Conservation (phyloP, 1,284 basidiomycete genomes). For the Tylopilus orsonianus region DNA sequence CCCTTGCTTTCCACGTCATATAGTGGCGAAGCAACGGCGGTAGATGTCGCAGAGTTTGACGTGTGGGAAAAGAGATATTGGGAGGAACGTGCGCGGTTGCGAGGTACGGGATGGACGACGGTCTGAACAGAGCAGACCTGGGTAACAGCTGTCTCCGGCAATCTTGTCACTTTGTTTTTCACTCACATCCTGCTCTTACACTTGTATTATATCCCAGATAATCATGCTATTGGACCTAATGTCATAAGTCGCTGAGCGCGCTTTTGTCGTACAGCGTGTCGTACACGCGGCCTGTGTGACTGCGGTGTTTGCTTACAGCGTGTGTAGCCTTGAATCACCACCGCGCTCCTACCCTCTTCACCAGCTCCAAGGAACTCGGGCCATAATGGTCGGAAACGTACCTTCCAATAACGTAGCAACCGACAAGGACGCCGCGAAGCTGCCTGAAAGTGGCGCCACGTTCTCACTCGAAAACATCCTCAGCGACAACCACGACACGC, state of each 20-base stretch:
- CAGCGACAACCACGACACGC: conserved; percentile 52
- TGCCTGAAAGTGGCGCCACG: conserved; percentile 8
- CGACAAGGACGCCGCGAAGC: conserved; percentile 8
- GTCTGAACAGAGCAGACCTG: conserved; percentile 39
- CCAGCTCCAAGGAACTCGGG: neutral
- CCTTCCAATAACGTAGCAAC: conserved; percentile 15
- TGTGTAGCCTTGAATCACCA: conserved; percentile 10
- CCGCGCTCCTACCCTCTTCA: conserved; percentile 3
- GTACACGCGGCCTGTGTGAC: conserved; percentile 31
- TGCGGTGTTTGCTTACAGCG: conserved; percentile 7
- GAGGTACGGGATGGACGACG: conserved; percentile 49
- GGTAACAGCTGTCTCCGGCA: neutral
- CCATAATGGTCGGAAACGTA: conserved; percentile 23
- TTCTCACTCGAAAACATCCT: conserved; percentile 72
- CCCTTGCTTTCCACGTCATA: conserved; percentile 5
- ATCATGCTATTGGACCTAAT: too few relatives aligned
- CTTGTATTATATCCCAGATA: conserved; percentile 7
- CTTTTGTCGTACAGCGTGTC: conserved; percentile 10
- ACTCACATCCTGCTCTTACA: conserved; percentile 3
- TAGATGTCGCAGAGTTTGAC: conserved; percentile 39
- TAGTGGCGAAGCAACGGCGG: conserved; percentile 16
- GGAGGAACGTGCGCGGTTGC: conserved; percentile 46
- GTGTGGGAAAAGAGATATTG: conserved; percentile 62
- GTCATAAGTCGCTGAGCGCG: neutral
- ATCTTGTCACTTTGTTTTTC: neutral